Evolutionary conservation across 2,329 filamentous ascomycete species (phyloP).

Genomic region (Diaporthe sp.): DNA sequence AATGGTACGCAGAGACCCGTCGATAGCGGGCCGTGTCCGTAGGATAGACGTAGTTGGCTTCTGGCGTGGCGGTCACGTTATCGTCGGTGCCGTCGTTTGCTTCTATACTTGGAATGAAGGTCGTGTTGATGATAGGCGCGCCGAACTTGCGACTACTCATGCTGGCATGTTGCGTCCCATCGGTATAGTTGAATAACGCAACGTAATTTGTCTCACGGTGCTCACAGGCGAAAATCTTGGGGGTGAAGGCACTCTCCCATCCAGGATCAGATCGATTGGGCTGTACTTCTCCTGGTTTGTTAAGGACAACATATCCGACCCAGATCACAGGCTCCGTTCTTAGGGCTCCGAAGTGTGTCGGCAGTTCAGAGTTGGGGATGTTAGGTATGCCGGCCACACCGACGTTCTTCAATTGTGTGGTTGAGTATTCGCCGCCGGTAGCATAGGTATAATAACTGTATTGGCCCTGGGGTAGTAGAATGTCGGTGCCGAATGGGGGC

Average conservation of each 20-base stretch:
- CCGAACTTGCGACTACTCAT: conserved; percentile 46
- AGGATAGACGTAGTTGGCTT: conserved; percentile 49
- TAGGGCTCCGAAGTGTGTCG: conserved; percentile 51
- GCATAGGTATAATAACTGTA: conserved; percentile 51
- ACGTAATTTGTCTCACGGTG: conserved; percentile 53
- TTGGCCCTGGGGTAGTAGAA: conserved; percentile 49
- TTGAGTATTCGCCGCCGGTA: conserved; percentile 50
- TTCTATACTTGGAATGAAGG: conserved; percentile 44
- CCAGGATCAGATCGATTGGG: conserved; percentile 43
- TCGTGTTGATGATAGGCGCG: conserved; percentile 51
- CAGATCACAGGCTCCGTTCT: conserved; percentile 55
- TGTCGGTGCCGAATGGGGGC: conserved; percentile 49
- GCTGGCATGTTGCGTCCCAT: conserved; percentile 46
- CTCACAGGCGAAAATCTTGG: conserved; percentile 53
- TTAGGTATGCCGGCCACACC: conserved; percentile 48
- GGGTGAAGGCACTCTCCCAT: conserved; percentile 50
- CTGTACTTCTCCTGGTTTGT: conserved; percentile 39
- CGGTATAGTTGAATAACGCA: conserved; percentile 50
- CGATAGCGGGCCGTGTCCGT: conserved; percentile 48
- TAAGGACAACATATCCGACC: conserved; percentile 50
- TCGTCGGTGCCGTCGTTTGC: conserved; percentile 53
- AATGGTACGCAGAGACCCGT: conserved; percentile 50
- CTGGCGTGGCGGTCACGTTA: conserved; percentile 49
- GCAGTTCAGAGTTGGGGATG: conserved; percentile 43
- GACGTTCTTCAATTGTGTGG: conserved; percentile 46